Evolutionary conservation across 1,284 basidiomycete genomes (phyloP).

Genomic region (Ustilago shanxiensis): DNA sequence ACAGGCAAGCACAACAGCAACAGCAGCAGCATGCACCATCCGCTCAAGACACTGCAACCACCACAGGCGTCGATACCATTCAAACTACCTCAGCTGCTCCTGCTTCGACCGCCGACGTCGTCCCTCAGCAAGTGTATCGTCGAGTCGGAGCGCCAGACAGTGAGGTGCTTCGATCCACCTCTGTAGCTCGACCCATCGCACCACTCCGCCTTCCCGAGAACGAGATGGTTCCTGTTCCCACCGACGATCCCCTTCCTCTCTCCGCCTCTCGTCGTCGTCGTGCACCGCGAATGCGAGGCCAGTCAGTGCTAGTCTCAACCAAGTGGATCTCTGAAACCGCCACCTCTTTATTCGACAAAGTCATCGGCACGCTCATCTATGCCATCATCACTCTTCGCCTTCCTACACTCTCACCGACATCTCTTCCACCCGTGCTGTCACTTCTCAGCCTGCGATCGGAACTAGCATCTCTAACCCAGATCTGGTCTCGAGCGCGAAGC

Average conservation of each 20-base stretch:
- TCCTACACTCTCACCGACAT: conserved; percentile 56
- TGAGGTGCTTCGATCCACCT: conserved; percentile 35
- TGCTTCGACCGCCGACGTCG: background rate
- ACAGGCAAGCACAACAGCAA: background rate
- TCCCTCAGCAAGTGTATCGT: conserved; percentile 32
- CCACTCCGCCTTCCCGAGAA: conserved; percentile 26
- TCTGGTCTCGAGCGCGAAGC: conserved; percentile 47
- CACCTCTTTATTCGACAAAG: conserved; percentile 43
- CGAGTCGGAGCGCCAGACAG: conserved; percentile 35
- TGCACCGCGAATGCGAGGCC: conserved; percentile 48
- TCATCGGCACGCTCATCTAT: conserved; percentile 50
- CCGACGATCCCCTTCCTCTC: background rate
- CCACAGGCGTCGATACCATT: background rate
- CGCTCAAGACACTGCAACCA: background rate
- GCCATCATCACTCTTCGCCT: conserved; percentile 48
- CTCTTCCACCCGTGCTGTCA: conserved; percentile 49
- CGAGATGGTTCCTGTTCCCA: background rate
- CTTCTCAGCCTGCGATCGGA: conserved; percentile 53
- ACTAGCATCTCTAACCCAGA: conserved; percentile 36
- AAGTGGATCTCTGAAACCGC: conserved; percentile 54
- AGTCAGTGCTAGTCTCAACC: conserved; percentile 50
- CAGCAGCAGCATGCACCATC: background rate
- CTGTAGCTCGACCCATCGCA: conserved; percentile 39
- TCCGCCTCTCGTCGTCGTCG: conserved; percentile 31
- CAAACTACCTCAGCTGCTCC: background rate